phyloP scores from a whole-genome alignment of 1,139 yeast species.

The Geotrichum klebahnii region DNA sequence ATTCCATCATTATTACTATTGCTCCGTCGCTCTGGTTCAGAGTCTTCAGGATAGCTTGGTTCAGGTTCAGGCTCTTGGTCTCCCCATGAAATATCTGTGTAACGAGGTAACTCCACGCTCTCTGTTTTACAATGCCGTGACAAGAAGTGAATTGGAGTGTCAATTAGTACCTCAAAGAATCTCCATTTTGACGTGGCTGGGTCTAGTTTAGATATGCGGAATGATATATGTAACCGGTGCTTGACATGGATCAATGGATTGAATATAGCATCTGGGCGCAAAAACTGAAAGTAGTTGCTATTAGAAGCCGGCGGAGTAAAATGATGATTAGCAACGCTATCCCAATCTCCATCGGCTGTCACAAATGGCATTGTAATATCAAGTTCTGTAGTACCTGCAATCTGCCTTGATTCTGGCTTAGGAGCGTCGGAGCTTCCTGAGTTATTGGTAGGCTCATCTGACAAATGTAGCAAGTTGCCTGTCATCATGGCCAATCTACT shows the following conservation, averaged over 20 bases:
- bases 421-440: no score
- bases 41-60: no score
- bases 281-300: conserved; percentile 20
- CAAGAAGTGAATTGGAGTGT: conserved; percentile 72
- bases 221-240: conserved; percentile 74
- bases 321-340: conserved; percentile 25
- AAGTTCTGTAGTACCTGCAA: conserved; percentile 12
- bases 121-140: conserved; percentile 69
- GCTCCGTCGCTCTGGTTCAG: background rate
- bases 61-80: no score
- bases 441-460: background rate
- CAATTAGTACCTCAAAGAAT: conserved; percentile 85
- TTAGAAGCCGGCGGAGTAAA: conserved; percentile 22
- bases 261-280: conserved; percentile 66
- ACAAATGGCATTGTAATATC: conserved; percentile 26
- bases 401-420: background rate
- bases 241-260: conserved; percentile 64
- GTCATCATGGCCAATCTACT: conserved; percentile 9
- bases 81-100: conserved; percentile 40
- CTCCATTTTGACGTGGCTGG: conserved; percentile 57
- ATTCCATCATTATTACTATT: background rate
- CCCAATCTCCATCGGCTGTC: conserved; percentile 26
- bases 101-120: conserved; percentile 67
- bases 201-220: conserved; percentile 66
- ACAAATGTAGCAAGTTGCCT: conserved; percentile 18